phyloP scores from a whole-genome alignment of 352 stramenopile genomes.

The Phytophthora megakarya region DNA sequence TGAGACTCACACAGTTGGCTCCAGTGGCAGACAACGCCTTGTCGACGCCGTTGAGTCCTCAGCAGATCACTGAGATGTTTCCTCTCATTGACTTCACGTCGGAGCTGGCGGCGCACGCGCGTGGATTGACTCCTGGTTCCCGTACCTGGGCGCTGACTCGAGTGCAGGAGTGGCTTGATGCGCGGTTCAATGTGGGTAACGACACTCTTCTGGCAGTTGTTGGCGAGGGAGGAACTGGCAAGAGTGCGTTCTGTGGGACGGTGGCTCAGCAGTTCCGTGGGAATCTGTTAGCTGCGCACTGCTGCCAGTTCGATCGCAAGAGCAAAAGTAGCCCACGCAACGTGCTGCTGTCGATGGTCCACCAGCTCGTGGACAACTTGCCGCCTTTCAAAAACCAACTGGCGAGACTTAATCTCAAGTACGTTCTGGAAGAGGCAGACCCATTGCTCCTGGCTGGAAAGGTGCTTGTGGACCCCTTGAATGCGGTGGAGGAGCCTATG shows the following conservation, averaged over 20 bases:
- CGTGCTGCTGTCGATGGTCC: constrained; percentile 80
- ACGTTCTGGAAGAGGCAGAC: constrained; percentile 81
- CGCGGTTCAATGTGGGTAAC: constrained; percentile 61
- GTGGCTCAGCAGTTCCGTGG: constrained; percentile 57
- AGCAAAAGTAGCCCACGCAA: constrained; percentile 72
- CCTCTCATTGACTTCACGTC: constrained; percentile 69
- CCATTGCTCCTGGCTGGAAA: constrained; percentile 68
- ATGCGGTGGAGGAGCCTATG: constrained; percentile 65
- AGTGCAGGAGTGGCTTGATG: constrained; percentile 81
- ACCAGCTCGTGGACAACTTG: constrained; percentile 72
- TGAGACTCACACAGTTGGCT: constrained; percentile 63
- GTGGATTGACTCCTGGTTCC: constrained; percentile 47
- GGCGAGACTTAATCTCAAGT: constrained; percentile 79
- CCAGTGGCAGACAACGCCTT: constrained; percentile 72
- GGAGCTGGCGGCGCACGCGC: constrained; percentile 52
- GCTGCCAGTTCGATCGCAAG: constrained; percentile 82
- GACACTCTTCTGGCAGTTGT: constrained; percentile 72
- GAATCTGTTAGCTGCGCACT: constrained; percentile 68
- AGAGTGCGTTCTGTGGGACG: constrained; percentile 63
- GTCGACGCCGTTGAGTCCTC: constrained; percentile 61
- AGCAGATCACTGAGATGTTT: constrained; percentile 87
- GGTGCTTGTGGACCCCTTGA: constrained; percentile 76
- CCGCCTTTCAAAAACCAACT: constrained; percentile 83
- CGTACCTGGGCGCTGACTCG: constrained; percentile 70
- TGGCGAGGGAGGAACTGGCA: constrained; percentile 70